Evolutionary conservation across 331 rosid species (phyloP), one percentile per base, ranked within the genome.

Genomic region (Acacia pycnantha): DNA sequence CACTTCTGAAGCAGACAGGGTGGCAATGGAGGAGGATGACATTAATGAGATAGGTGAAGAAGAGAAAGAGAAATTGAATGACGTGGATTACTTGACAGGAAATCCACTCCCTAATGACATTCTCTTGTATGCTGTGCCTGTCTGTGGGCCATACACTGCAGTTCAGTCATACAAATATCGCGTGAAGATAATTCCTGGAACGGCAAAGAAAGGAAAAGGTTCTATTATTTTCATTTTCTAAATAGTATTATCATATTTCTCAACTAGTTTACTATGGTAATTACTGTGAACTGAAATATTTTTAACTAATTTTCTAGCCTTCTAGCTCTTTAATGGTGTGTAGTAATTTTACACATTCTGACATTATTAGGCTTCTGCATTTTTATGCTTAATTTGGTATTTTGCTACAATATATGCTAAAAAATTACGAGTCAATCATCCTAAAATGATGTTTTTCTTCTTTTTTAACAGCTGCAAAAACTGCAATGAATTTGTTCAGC

Each of bases 41-140:
- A 90, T 94, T 87, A 83, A 96, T 70, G 99, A 96, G 90, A 94
- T 96, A 74, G 99, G 92, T n/a, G 99, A 96, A 91, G 98, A 92
- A 62, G 98, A 96, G 89, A 94, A 84, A 81, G 99, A 81, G 82
- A 96, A 92, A 84, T 83, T 96, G 59, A 92, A 87, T 62, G 99
- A 96, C 19, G 94, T 96, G 43, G 99, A 96, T 91, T 93, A 91
- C 93, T 91, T 96, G 89, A 96, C 99, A 4, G 99, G 99, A 80
- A 93, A 81, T 84, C 98, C 99, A 77, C 89, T 96, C 85, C 86
- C 94, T 72, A 90, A 80, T 84, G 99, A 96, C 81, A 91, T 96
- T 87, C 97, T 92, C 85, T 84, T 96, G 14, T 96, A 92, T 73
- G 94, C 94, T 18, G 94, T 96, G 62, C 99, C 99, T 11, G 99